phyloP scores from a whole-genome alignment of 2,329 filamentous ascomycete species.

The Diaporthe nobilis region DNA sequence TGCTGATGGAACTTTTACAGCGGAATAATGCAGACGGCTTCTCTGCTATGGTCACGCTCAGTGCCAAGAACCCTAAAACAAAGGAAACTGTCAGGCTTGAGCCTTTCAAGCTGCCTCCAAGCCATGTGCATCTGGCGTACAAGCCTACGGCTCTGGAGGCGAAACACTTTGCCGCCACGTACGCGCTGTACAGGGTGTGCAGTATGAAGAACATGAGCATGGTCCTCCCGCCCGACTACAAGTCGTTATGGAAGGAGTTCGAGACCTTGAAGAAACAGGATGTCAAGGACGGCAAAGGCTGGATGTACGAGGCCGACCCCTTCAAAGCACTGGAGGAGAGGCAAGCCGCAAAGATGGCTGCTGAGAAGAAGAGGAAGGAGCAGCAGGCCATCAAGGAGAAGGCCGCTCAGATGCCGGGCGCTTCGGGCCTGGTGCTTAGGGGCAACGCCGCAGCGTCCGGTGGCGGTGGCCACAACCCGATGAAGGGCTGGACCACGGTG shows the following conservation, averaged over 20 bases:
- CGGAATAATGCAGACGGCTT: slow-evolving; percentile 80
- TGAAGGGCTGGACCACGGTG: slow-evolving; percentile 85
- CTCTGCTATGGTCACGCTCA: slow-evolving; percentile 86
- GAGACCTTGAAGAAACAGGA: slow-evolving; percentile 85
- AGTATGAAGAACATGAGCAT: slow-evolving; percentile 97
- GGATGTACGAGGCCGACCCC: slow-evolving; percentile 97
- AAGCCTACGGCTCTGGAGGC: slow-evolving; percentile 90
- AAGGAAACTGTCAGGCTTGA: slow-evolving; percentile 81
- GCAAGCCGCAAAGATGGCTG: slow-evolving; percentile 80
- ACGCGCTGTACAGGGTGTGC: slow-evolving; percentile 90
- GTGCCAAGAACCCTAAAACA: slow-evolving; percentile 83
- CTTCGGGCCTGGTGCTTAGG: slow-evolving; percentile 68
- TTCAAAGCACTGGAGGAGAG: slow-evolving; percentile 86
- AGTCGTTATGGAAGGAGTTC: slow-evolving; percentile 93
- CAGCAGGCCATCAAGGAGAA: slow-evolving; percentile 77
- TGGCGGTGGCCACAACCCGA: slow-evolving; percentile 58
- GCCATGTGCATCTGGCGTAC: slow-evolving; percentile 81
- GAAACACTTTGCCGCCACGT: slow-evolving; percentile 92
- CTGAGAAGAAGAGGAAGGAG: slow-evolving; percentile 85
- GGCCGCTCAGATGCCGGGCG: slow-evolving; percentile 73
- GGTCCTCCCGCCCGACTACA: slow-evolving; percentile 92
- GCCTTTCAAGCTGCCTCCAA: slow-evolving; percentile 84
- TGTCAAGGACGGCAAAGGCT: slow-evolving; percentile 81
- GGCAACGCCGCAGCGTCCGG: slow-evolving; percentile 55
- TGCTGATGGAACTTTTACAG: slow-evolving; percentile 47